Evolutionary conservation across 441 rosid species (phyloP).

Genomic region (Hura crepitans): DNA sequence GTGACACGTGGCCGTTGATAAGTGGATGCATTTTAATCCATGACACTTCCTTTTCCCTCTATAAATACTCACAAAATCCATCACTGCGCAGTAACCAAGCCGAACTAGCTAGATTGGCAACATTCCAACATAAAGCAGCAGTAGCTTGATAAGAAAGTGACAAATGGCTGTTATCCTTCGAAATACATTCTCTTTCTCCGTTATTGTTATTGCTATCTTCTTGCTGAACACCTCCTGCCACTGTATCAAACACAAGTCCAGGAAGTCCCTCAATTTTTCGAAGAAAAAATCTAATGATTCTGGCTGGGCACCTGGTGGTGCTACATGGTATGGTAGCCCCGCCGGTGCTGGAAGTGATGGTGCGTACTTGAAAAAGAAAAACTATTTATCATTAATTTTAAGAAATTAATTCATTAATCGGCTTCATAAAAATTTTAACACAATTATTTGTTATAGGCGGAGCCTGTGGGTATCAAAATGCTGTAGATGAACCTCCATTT

Average conservation of each 20-base stretch:
- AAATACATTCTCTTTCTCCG: not conserved
- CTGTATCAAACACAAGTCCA: constrained; percentile 49
- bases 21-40: constrained; percentile 18
- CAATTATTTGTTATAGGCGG: constrained; percentile 31
- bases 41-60: constrained; percentile 5
- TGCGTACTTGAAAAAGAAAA: constrained; percentile 15
- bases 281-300: constrained; percentile 18
- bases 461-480: constrained; percentile 40
- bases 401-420: no score
- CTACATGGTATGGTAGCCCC: constrained; percentile 69
- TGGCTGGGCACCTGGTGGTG: constrained; percentile 55
- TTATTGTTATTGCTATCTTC: constrained; percentile 14
- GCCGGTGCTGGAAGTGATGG: constrained; percentile 62
- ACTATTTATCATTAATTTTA: not conserved
- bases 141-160: not conserved
- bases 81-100: not conserved
- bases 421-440: no score
- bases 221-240: constrained; percentile 26
- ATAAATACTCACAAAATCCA: constrained; percentile 28
- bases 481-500: constrained; percentile 37
- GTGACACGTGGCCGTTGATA: constrained; percentile 23
- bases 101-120: not conserved
- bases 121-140: not conserved
- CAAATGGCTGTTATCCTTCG: constrained; percentile 23
- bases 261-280: constrained; percentile 40